These are phyloP conservation scores for Nevesoporus exiguus DNA, from an alignment of 768 basidiomycete genomes.

Conservation along the genomic window DNA sequence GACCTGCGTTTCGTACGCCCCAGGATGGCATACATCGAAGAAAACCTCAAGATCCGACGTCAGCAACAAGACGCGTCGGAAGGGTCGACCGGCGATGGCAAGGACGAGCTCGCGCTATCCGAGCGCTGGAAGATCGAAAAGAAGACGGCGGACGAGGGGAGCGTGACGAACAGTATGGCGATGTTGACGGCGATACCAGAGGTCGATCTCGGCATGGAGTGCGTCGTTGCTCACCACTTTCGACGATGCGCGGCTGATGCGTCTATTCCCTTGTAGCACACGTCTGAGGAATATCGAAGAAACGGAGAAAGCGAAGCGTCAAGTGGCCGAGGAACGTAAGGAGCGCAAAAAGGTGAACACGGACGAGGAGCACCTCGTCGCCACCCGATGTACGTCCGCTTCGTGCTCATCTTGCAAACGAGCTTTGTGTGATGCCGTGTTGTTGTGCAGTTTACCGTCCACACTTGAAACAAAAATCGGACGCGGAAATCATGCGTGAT, in stretches of 20 bases:
- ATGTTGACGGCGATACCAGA: slow-evolving; percentile 99
- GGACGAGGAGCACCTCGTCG: slow-evolving; percentile 83
- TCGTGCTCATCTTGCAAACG: not conserved
- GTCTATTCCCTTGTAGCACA: slow-evolving; percentile 43
- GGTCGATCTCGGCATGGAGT: slow-evolving; percentile 99
- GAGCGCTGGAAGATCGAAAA: slow-evolving; percentile 62
- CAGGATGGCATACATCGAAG: slow-evolving; percentile 96
- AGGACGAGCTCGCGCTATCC: slow-evolving; percentile 74
- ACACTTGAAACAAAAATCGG: slow-evolving; percentile 77
- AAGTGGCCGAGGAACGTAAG: slow-evolving; percentile 70
- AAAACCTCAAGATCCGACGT: slow-evolving; percentile 78
- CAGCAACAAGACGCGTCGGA: slow-evolving; percentile 49
- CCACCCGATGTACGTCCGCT: slow-evolving; percentile 72
- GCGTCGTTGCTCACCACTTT: slow-evolving; percentile 31
- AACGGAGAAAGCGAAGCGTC: slow-evolving; percentile 93
- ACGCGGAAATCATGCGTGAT: slow-evolving; percentile 82
- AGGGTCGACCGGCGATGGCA: slow-evolving; percentile 43
- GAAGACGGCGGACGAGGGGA: slow-evolving; percentile 75
- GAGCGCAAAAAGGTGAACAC: slow-evolving; percentile 50
- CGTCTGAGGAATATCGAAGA: slow-evolving; percentile 95
- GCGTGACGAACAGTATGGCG: slow-evolving; percentile 85
- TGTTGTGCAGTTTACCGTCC: slow-evolving; percentile 72
- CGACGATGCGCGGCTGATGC: too few relatives aligned
- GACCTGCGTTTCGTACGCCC: too few relatives aligned
- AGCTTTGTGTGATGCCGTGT: not conserved